Evolutionary conservation across 164 flowering plant genomes (phyloP), one percentile per base, ranked within the genome.

Genomic region (Annona cherimola): DNA sequence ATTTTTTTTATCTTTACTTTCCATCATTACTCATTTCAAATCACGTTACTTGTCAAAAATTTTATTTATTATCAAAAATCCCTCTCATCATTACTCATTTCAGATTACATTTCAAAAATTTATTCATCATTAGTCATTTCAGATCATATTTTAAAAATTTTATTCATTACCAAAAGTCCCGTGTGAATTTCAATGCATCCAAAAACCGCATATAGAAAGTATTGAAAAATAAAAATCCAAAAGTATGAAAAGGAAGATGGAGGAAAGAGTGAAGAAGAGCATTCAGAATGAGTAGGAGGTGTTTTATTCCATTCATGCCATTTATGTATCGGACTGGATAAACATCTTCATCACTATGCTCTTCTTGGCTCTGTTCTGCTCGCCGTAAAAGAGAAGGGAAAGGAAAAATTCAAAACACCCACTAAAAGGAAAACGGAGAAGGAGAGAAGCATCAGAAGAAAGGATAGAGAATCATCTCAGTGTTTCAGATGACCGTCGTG

Each of bases 241-340:
- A 19, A 68, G 45, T 26, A 44, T 14, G 55, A 4, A 4, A 43
- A 40, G 45, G 18, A 67, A 4, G 4, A 12, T 3, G 14, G n/a
- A 16, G 18, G 62, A 60, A 4, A 16, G 5, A 67, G 4, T 46
- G 42, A 26, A 20, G 20, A 19, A 16, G 61, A 74, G 71, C 76
- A 68, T 63, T 74, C 71, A 74, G 76, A 68, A 74, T 74, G 76
- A 74, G 76, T 74, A 74, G 76, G 76, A 74, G 76, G 76, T 61
- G 8, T 61, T 68, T 44, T 43, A 4, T 74, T 73, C 75, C 71
- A 45, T 35, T 74, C 76, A 74, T 68, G 60, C 45, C 60, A 67
- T 61, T 4, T 45, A 50, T 46, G 54, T 6, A 74, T 67, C 67
- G 60, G 76, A 39, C n/a, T 14, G 1, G 40, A 26, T 20, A 43